Evolutionary conservation across 768 basidiomycete species (phyloP).

Genomic region (Rhizopogon vesiculosus): DNA sequence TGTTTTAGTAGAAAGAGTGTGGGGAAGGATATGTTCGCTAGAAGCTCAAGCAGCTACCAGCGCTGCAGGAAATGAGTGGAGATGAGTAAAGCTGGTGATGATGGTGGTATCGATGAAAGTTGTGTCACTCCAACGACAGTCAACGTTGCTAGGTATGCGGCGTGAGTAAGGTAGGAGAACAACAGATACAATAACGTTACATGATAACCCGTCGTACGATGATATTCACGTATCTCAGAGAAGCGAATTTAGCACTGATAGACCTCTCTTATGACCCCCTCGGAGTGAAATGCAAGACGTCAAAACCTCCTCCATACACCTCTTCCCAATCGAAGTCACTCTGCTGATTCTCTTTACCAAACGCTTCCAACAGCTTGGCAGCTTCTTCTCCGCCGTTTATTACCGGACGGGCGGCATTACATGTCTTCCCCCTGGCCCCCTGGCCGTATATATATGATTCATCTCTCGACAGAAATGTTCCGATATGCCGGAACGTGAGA

Average conservation of each 20-base stretch:
- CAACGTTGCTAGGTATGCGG: constrained; percentile 21
- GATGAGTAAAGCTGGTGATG: background rate
- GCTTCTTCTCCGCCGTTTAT: constrained; percentile 47
- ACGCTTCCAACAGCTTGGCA: constrained; percentile 49
- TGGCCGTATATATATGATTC: constrained; percentile 63
- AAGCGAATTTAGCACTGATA: constrained; percentile 1
- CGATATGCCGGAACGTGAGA: constrained; percentile 74
- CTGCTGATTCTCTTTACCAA: constrained; percentile 71
- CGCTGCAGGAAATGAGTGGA: constrained; percentile 4
- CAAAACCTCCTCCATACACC: constrained; percentile 62
- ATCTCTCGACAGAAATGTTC: constrained; percentile 61
- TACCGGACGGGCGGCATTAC: constrained; percentile 48
- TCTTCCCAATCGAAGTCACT: constrained; percentile 68
- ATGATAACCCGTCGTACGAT: constrained; percentile 9
- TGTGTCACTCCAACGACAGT: background rate
- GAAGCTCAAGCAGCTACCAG: constrained; percentile 7
- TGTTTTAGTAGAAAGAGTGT: background rate
- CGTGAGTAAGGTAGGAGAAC: constrained; percentile 5
- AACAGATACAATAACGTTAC: constrained; percentile 14
- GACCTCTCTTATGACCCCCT: constrained; percentile 11
- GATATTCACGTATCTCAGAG: constrained; percentile 4
- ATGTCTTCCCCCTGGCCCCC: constrained; percentile 63
- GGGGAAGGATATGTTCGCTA: constrained; percentile 4
- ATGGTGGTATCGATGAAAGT: constrained; percentile 1
- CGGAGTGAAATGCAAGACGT: constrained; percentile 56